phyloP scores from a whole-genome alignment of 805 yeast genomes.

The Starmerella scarabaei region DNA sequence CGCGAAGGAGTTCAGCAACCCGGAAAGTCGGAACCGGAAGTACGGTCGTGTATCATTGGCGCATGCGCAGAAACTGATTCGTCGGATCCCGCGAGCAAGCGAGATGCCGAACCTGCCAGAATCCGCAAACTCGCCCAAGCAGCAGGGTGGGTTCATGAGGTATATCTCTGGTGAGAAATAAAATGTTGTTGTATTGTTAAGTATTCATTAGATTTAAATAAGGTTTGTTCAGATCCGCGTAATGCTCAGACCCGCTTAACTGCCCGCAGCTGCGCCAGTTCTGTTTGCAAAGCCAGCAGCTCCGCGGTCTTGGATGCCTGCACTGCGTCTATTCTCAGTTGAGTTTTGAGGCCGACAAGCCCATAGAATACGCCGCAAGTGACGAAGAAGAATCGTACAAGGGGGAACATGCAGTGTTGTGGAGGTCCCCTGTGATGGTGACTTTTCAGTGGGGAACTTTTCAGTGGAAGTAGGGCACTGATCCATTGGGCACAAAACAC shows the following conservation, averaged over 20 bases:
- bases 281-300: conserved; percentile 11
- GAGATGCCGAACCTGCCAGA: conserved; percentile 13
- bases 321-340: conserved; percentile 9
- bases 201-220: not conserved
- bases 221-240: too few relatives aligned
- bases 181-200: not conserved
- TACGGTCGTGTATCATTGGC: conserved; percentile 66
- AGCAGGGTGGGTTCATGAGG: conserved; percentile 19
- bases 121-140: conserved; percentile 16
- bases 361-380: conserved; percentile 21
- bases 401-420: conserved; percentile 12
- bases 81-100: conserved; percentile 4
- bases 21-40: conserved; percentile 43
- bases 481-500: too few relatives aligned
- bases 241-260: too few relatives aligned
- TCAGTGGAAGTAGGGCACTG: too few relatives aligned
- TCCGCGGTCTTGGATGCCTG: conserved; percentile 4
- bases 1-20: conserved; percentile 43
- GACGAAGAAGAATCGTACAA: conserved; percentile 15
- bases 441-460: too few relatives aligned
- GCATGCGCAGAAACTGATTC: conserved; percentile 31
- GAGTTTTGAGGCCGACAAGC: conserved; percentile 17
- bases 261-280: conserved; percentile 4
- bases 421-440: not conserved
- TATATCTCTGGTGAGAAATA: conserved; percentile 16